Base-by-base conservation (phyloP, 2,329 filamentous ascomycete species). In the Lasiodiplodia theobromae region DNA sequence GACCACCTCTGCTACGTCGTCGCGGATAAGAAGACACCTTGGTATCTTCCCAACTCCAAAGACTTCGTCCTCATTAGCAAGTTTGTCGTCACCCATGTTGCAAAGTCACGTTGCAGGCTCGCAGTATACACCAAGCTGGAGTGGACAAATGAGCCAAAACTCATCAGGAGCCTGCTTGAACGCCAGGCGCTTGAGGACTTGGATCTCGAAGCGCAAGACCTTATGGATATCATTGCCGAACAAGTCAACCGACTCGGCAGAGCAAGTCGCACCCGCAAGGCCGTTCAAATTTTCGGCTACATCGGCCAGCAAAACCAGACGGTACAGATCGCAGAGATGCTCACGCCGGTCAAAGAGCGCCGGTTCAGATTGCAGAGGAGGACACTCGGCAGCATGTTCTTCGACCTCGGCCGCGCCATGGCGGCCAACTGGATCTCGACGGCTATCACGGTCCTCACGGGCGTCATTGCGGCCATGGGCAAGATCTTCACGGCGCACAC, bases 101-200 rank as follows among this genome's bases (percentile, higher is more conserved):
- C 93, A 65, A 98, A 98, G 81, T 94, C 92, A 14, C 94, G 91
- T 78, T 97, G 93, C 79, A 97, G 96, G 81, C 87, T 99, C 67
- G 91, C 94, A 31, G 88, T 98, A 53, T 97, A 93, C 80, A 92
- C 90, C 66, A 92, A 91, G 74, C 88, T 97, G n/a, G 92, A 93
- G 73, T 98, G 96, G 96, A 86, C 88, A 31, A 91, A 89, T 72
- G 83, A 75, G 18, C 77, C 77, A 2, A 72, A 87, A 14, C 37
- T 67, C 47, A 52, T 69, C 49, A 62, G 23, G 28, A 28, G 60
- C 8, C 40, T 67, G 44, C 31, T 91, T 69, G 85, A 89, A 70
- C 82, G 83, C 64, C 86, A 88, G 80, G 95, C 94, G 18, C 85
- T 94, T 49, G 89, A 91, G 69, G 93, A 97, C 75, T 87, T 91